Evolutionary conservation across 352 stramenopile species (phyloP).

Genomic region (Saprolegnia parasitica): DNA sequence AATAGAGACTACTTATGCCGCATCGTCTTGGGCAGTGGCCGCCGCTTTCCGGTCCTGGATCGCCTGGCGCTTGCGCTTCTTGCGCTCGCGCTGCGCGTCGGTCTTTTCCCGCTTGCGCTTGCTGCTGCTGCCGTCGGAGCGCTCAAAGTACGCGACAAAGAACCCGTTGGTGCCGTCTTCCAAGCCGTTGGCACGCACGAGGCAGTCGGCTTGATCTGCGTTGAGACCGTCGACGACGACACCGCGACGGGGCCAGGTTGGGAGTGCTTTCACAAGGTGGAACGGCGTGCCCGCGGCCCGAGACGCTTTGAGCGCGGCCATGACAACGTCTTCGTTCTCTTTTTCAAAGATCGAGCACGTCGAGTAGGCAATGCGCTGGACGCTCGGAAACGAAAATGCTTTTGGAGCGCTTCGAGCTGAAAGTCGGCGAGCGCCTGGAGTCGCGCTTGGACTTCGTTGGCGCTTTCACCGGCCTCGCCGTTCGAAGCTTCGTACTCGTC

Average conservation of each 20-base stretch:
- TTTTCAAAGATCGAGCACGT: conserved; percentile 95
- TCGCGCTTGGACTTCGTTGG: conserved; percentile 55
- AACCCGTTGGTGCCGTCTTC: conserved; percentile 96
- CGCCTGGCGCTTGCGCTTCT: conserved; percentile 52
- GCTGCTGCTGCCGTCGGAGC: conserved; percentile 32
- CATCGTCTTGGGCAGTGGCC: background rate
- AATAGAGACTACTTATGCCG: background rate
- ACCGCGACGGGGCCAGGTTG: conserved; percentile 69
- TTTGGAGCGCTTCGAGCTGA: conserved; percentile 90
- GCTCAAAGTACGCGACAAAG: conserved; percentile 96
- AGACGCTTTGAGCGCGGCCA: conserved; percentile 67
- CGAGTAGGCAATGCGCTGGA: conserved; percentile 94
- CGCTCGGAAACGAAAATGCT: conserved; percentile 91
- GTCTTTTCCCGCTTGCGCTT: conserved; percentile 63
- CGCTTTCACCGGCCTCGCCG: background rate
- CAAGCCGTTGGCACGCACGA: conserved; percentile 89
- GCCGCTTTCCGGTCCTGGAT: background rate
- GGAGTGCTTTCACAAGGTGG: conserved; percentile 58
- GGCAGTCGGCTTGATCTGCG: conserved; percentile 53
- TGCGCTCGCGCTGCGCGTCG: conserved; percentile 62
- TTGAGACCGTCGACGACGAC: conserved; percentile 52
- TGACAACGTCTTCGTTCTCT: conserved; percentile 95
- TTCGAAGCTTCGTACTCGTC: conserved; percentile 39
- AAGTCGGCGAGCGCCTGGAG: conserved; percentile 93
- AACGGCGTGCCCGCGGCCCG: conserved; percentile 58